Evolutionary conservation across 2,329 filamentous ascomycete genomes (phyloP), one percentile per base, ranked within the genome.

Genomic region (Colletotrichum sp.): DNA sequence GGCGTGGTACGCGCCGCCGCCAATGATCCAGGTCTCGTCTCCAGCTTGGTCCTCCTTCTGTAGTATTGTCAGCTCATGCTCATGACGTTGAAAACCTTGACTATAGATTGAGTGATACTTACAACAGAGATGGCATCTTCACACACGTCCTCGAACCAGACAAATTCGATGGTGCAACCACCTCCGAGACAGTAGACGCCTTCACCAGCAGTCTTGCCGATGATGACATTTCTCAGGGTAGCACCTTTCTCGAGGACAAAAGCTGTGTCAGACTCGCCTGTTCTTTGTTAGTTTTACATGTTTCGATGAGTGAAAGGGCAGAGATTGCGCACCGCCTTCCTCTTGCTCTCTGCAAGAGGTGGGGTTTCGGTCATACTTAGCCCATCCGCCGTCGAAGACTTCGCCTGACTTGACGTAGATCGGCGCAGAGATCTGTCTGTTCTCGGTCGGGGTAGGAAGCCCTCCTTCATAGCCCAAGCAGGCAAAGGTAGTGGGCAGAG

Each of bases 211-310:
- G 66, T 69, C 55, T 83, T 81, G 73, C 87, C 87, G 22, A 89
- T 88, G 76, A 88, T 87, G 66, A 86, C 87, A 72, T 88, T 89
- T 70, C 81, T 84, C 61, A 89, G 81, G 0, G 85, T 86, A 8
- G 86, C 87, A 2, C 87, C 87, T 4, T 81, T 74, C 43, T 83
- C 81, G 4, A 87, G 82, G 58, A 86, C 81, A 76, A 88, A 87
- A 66, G 87, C 85, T 22, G 86, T 85, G 62, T 89, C 88, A 0
- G 81, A 74, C 76, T 86, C 81, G 65, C 83, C 85, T 75, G 3
- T 27, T 18, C 18, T 10, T n/a, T 3, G 4, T 62, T 2, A 36
- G 34, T 1, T 6, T 32, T 5, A 12, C 10, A 5, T 32, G 4
- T 32, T 32, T 5, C 30, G 10, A 9, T 10, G 30, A 32, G 30